Percentiles rank a stretch among this genome's conserved stretches.
phyloP scores from a whole-genome alignment of 345 rosid species.

The Salix exigua region DNA sequence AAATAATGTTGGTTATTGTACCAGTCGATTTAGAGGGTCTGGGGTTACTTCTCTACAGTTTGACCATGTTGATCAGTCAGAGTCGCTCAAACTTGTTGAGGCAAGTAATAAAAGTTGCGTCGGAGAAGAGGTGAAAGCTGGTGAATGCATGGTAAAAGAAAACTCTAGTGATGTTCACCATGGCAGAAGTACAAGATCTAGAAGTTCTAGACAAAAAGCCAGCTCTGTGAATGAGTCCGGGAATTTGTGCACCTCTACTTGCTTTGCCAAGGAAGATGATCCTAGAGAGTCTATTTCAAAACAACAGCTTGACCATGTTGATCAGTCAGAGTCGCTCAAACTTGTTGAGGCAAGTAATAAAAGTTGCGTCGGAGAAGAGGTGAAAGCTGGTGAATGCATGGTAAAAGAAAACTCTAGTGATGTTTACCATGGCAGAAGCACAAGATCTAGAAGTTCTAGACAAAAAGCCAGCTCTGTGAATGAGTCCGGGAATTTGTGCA shows the following conservation, averaged over 20 bases:
- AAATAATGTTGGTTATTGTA: conserved; percentile 22
- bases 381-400: conserved; percentile 23
- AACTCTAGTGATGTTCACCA: conserved; percentile 21
- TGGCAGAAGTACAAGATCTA: conserved; percentile 34
- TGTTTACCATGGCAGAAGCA: conserved; percentile 25
- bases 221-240: conserved; percentile 13
- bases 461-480: conserved; percentile 6
- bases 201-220: conserved; percentile 21
- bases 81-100: conserved; percentile 27
- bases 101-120: conserved; percentile 24
- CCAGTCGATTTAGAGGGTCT: conserved; percentile 20
- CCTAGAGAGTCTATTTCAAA: conserved; percentile 18
- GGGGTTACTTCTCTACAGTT: conserved; percentile 39
- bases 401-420: conserved; percentile 28
- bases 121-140: conserved; percentile 25
- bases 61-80: conserved; percentile 30
- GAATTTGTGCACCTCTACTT: neutral
- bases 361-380: conserved; percentile 23
- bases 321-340: conserved; percentile 27
- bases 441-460: conserved; percentile 32
- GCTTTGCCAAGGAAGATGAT: neutral
- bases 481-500: conserved; percentile 10
- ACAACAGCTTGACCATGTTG: conserved; percentile 33
- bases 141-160: conserved; percentile 25
- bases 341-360: conserved; percentile 27